A percentile compares a stretch with the other conserved stretches of the same genome.
These are phyloP conservation scores for Cyclanthera cordifolia DNA, from an alignment of 306 rosid genomes.

Conservation along the genomic window DNA sequence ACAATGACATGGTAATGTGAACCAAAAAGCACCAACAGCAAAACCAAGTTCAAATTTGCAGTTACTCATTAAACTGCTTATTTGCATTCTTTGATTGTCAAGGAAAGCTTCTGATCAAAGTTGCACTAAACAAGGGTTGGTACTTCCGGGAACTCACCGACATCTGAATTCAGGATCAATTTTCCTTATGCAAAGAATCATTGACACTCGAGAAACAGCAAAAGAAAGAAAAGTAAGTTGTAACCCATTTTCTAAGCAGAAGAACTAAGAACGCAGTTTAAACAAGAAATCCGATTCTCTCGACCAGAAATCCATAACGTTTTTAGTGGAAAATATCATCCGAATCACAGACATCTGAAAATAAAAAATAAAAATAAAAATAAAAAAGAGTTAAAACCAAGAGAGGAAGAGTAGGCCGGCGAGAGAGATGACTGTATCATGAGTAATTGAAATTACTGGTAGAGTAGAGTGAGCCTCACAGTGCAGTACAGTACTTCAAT, in stretches of 20 bases:
- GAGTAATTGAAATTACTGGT: background rate
- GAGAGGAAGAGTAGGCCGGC: background rate
- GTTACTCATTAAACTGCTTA: background rate
- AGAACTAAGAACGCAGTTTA: background rate
- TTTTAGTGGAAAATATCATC: background rate
- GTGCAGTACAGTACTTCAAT: background rate
- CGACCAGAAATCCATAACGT: background rate
- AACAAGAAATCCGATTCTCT: background rate
- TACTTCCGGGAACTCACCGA: no score
- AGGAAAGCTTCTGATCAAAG: background rate
- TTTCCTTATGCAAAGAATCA: background rate
- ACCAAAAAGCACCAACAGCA: background rate
- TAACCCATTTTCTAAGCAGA: background rate
- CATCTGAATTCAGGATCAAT: no score
- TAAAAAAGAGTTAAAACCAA: background rate
- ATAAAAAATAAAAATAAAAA: background rate
- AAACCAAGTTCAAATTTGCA: background rate
- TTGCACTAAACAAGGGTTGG: background rate
- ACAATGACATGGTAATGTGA: background rate
- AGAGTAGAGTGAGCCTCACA: background rate
- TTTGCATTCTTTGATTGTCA: background rate
- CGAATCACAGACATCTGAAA: background rate
- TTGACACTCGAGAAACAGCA: background rate
- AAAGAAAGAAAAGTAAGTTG: background rate
- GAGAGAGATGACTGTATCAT: background rate